Conservation (phyloP, 2,329 filamentous ascomycete genomes). For the Dactylella cylindrospora region DNA sequence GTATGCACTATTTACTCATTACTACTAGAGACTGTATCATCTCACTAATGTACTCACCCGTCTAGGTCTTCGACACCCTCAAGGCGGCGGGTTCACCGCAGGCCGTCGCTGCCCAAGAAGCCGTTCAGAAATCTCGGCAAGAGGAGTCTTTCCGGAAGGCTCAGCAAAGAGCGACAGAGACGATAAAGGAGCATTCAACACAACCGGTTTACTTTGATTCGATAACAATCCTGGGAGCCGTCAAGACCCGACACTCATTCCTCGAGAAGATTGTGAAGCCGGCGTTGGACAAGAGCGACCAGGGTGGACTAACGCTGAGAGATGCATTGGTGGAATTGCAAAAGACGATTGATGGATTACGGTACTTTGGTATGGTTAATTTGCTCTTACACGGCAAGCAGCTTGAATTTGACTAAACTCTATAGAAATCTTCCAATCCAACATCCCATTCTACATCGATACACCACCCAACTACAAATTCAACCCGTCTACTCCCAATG, state of each 20-base stretch:
- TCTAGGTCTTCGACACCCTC: constrained; percentile 63
- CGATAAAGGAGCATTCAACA: constrained; percentile 76
- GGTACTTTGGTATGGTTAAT: constrained; percentile 68
- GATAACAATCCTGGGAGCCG: constrained; percentile 77
- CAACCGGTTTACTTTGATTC: constrained; percentile 85
- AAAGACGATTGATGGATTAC: constrained; percentile 70
- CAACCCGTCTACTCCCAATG: constrained; percentile 64
- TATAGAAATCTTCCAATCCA: constrained; percentile 80
- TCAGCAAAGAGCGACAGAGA: constrained; percentile 64
- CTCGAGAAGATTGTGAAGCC: constrained; percentile 79
- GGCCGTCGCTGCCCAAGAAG: constrained; percentile 62
- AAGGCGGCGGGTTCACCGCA: constrained; percentile 62
- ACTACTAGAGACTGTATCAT: constrained; percentile 41
- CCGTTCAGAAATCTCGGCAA: constrained; percentile 62
- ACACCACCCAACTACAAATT: constrained; percentile 49
- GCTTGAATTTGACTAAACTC: constrained; percentile 43
- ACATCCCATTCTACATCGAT: constrained; percentile 79
- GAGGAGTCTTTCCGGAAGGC: constrained; percentile 63
- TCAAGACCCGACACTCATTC: constrained; percentile 79
- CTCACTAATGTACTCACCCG: neutral
- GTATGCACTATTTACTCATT: constrained; percentile 51
- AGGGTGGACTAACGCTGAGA: constrained; percentile 71
- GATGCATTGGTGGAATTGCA: constrained; percentile 75
- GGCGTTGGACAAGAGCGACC: constrained; percentile 68
- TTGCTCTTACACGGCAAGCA: neutral